phyloP scores from a whole-genome alignment of 177 flowering plant species.

The Vitis hybrid region DNA sequence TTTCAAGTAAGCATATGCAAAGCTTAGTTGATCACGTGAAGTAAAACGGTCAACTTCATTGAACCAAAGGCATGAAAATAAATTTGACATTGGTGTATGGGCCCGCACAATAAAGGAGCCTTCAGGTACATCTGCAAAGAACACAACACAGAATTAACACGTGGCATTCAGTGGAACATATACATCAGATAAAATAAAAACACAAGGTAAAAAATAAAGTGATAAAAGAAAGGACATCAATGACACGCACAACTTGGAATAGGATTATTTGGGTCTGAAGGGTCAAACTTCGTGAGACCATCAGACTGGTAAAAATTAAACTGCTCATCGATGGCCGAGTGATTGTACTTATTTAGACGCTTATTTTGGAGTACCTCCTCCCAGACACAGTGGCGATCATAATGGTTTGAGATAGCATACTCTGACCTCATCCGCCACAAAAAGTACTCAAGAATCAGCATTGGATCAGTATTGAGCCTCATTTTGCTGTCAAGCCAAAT shows the following conservation, averaged over 20 bases:
- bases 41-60: conserved; percentile 96
- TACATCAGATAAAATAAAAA: conserved; percentile 1
- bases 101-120: conserved; percentile 95
- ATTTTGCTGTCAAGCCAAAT: conserved; percentile 97
- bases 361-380: conserved; percentile 98
- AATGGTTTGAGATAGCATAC: conserved; percentile 97
- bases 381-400: conserved; percentile 98
- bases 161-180: not conserved
- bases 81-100: conserved; percentile 93
- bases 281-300: conserved; percentile 86
- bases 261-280: conserved; percentile 56
- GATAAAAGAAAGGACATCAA: conserved; percentile 6
- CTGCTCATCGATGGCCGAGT: conserved; percentile 91
- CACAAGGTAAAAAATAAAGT: not conserved
- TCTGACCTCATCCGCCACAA: conserved; percentile 79
- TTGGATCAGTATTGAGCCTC: conserved; percentile 84
- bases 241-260: conserved; percentile 87
- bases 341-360: conserved; percentile 87
- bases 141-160: conserved; percentile 6
- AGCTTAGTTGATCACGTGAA: conserved; percentile 93
- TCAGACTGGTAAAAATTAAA: conserved; percentile 84
- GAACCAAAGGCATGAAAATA: conserved; percentile 98
- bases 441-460: conserved; percentile 78
- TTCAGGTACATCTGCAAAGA: conserved; percentile 90
- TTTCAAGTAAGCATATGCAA: conserved; percentile 88